A percentile compares a stretch with the other conserved stretches of the same genome.
These are phyloP conservation scores for Leccinum pachyderme DNA, from an alignment of 1,284 basidiomycete genomes.

Conservation along the genomic window DNA sequence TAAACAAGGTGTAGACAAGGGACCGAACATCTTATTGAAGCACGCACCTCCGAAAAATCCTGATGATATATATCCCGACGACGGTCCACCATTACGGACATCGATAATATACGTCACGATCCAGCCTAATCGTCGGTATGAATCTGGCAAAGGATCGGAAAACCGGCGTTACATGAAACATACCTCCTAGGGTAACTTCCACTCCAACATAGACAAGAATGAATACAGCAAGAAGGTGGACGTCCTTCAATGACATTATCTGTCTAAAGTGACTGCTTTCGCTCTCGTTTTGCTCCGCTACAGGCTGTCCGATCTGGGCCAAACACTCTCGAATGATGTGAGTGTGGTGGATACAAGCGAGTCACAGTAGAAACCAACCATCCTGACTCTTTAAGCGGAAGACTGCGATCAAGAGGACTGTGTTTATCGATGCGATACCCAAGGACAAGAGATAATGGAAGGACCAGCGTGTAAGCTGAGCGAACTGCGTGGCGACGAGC, in stretches of 20 bases:
- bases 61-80: constrained; percentile 49
- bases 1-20: neutral
- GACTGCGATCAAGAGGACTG: constrained; percentile 41
- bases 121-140: constrained; percentile 40
- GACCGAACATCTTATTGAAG: neutral
- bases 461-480: constrained; percentile 51
- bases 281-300: constrained; percentile 23
- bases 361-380: constrained; percentile 31
- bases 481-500: constrained; percentile 62
- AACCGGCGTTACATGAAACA: neutral
- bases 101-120: constrained; percentile 52
- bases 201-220: constrained; percentile 55
- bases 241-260: constrained; percentile 45
- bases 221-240: constrained; percentile 55
- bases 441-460: constrained; percentile 65
- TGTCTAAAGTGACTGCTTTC: constrained; percentile 46
- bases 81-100: constrained; percentile 45
- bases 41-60: constrained; percentile 49
- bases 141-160: neutral
- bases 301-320: constrained; percentile 33
- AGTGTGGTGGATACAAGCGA: neutral
- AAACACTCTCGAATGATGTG: constrained; percentile 28
- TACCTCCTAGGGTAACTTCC: constrained; percentile 57
- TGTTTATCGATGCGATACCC: constrained; percentile 50
- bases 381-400: constrained; percentile 60